Base-by-base conservation (phyloP, 306 rosid genomes). In the Adenanthera pavonina region DNA sequence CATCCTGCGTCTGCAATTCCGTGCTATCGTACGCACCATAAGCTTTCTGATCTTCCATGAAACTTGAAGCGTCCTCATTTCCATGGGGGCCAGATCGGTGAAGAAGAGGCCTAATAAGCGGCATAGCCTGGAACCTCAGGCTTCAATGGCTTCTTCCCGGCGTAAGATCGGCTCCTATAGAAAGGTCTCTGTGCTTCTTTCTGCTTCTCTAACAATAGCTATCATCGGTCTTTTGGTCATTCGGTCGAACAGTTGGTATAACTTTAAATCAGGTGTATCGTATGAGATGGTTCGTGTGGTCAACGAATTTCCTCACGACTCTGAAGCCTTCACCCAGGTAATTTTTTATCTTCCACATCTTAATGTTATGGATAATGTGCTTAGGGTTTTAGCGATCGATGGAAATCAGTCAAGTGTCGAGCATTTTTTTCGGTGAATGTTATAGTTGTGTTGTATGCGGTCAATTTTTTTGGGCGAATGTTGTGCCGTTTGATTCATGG, bases 251-350 rank as follows among this genome's bases (percentile, higher is more conserved):
- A 66, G 43, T 46, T 80, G 82, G 84, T 83, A 76, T 25, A 81
- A 43, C 3, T 38, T 84, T 66, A 73, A n/a, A 13, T 19, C 35
- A 40, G 51, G 1, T 1, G 69, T 47, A 75, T 86, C 80, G 5
- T 83, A 61, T 53, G 87, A 90, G 35, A 89, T 85, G 6, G 84
- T 86, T 84, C 85, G 90, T 30, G 96, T 95, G 15, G 91, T 95
- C 83, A 88, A 95, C 72, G 93, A 81, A 78, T 93, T 90, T 71
- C 93, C 95, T 84, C 99, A 95, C 60, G 99, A 95, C 46, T 91
- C 93, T 36, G n/a, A 60, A 33, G 99, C 99, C 76, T 92, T 92
- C 83, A 95, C 98, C 56, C 99, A 95, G 99, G 98, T 92, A 59
- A 30, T 13, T 41, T 13, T 9, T 20, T 49, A 10, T 47, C 35